Evolutionary conservation across 106 monocot genomes (phyloP), one percentile per base, ranked within the genome.

Genomic region (Narthecium ossifragum): DNA sequence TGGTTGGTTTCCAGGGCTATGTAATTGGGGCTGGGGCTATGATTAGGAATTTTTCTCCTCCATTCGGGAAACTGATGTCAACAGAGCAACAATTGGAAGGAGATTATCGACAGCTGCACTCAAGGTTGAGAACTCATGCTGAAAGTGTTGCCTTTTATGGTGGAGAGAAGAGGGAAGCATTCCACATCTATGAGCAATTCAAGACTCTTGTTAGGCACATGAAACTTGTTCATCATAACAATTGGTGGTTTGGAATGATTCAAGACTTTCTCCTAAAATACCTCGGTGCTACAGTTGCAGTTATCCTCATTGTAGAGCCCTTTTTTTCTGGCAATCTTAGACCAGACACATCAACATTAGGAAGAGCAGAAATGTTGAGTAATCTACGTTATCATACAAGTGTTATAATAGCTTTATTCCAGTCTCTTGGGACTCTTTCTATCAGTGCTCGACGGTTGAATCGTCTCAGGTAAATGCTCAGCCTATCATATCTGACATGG

Each of bases 171-270:
- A 87, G 82, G 72, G 98, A 99, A 73, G 76, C 81, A 53, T 91
- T 78, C 3, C 77, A 91, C 43, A 92, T 99, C 24, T 61, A 60
- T 20, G 59, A 82, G 34, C 63, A 86, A 43, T 99, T 99, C 57
- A 76, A 53, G 50, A 67, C 64, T 57, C 98, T 99, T 69, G 66
- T 85, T 51, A 64, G 34, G 30, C 98, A 99, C 61, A 71, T 92
- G 75, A 91, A 88, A 46, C 67, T 57, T 71, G 91, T 99, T 66
- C 79, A 76, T 51, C 84, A 81, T 66, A 77, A 99, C 8, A 66
- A 79, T 57, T 99, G 98, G 98, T 99, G 98, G 98, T 99, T 99
- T 82, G 98, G 98, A 56, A 99, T 99, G 88, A 85, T 91, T 71
- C 98, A 99, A 59, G 98, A 99, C 52, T 99, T 99, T 41, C 71